Base-by-base conservation (phyloP, 2,329 filamentous ascomycete genomes). In the Cadophora sp. region DNA sequence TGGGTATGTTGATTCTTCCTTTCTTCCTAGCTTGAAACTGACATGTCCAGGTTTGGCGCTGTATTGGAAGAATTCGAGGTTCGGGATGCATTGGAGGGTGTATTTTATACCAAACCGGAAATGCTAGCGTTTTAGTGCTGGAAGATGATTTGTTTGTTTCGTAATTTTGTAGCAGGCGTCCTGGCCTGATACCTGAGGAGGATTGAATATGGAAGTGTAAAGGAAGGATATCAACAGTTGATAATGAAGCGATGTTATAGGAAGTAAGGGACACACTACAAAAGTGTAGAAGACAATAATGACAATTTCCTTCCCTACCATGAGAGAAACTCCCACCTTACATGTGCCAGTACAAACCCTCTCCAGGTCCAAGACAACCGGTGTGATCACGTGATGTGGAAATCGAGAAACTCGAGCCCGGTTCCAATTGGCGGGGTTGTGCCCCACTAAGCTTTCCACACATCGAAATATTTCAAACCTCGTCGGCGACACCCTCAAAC, bases 21-120 rank as follows among this genome's bases (percentile, higher is more conserved):
- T 18, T 48, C n/a, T 45, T 22, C 3, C 20, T 18, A 8, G 9
- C 27, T 47, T 22, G 22, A 55, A 70, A 64, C 72, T 78, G 50
- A 77, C 41, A 16, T 48, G n/a, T 50, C 22, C 68, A 87, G 85
- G 6, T 91, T 91, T 72, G 89, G 89, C 36, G 89, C 89, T 39
- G 89, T 91, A 0, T 81, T 91, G 67, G 89, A 91, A 76, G 88
- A 91, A 70, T 91, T 91, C 66, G 84, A 86, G 73, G 79, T 85
- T 47, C 79, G 81, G 16, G 77, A 78, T 71, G 76, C 74, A 27
- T 59, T 78, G 39, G 74, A 76, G 59, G 76, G 70, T 64, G 66
- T 75, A 3, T 73, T 77, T n/a, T 73, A 72, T 51, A 71, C 65
- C 14, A 74, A 76, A 59, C 66, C 68, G 4, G 70, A 73, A 14